Conservation (phyloP, 1,284 basidiomycete genomes). For the Malassezia arunalokei region DNA sequence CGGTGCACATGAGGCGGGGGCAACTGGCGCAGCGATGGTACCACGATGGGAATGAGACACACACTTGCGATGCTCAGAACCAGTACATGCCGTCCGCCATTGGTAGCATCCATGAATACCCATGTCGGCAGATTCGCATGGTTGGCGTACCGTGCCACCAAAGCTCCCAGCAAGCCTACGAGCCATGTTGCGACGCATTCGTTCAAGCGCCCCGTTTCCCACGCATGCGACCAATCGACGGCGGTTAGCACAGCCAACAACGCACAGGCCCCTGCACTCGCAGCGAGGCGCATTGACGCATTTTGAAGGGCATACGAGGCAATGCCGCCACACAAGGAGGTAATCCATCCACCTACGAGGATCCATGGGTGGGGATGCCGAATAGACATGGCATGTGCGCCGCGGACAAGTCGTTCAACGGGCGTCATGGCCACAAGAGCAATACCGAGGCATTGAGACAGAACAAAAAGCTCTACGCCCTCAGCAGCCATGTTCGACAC, state of each 20-base stretch:
- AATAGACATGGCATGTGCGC: neutral
- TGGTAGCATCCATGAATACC: slow-evolving; percentile 32
- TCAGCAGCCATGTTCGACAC: slow-evolving; percentile 40
- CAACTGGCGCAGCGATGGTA: neutral
- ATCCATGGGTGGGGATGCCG: neutral
- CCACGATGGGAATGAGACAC: slow-evolving; percentile 15
- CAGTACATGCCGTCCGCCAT: slow-evolving; percentile 31
- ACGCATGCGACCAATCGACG: slow-evolving; percentile 32
- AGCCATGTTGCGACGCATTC: slow-evolving; percentile 25
- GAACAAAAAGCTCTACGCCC: slow-evolving; percentile 33
- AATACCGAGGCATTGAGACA: slow-evolving; percentile 28
- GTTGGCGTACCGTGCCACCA: slow-evolving; percentile 35
- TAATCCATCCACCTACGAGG: slow-evolving; percentile 19
- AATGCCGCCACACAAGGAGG: slow-evolving; percentile 17
- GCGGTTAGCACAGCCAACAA: slow-evolving; percentile 22
- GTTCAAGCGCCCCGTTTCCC: slow-evolving; percentile 25
- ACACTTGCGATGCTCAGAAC: slow-evolving; percentile 20
- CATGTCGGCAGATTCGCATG: slow-evolving; percentile 42
- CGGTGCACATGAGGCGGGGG: neutral
- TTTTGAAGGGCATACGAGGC: slow-evolving; percentile 22
- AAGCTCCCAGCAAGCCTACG: slow-evolving; percentile 27
- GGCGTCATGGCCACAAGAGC: slow-evolving; percentile 18
- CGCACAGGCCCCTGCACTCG: slow-evolving; percentile 20
- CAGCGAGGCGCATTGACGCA: slow-evolving; percentile 20
- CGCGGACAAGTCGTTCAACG: slow-evolving; percentile 1